Percentiles rank a stretch among this genome's conserved stretches.
Evolutionary conservation across 441 rosid genomes (phyloP).

Genomic region (Pelargonium myrrhifolium): DNA sequence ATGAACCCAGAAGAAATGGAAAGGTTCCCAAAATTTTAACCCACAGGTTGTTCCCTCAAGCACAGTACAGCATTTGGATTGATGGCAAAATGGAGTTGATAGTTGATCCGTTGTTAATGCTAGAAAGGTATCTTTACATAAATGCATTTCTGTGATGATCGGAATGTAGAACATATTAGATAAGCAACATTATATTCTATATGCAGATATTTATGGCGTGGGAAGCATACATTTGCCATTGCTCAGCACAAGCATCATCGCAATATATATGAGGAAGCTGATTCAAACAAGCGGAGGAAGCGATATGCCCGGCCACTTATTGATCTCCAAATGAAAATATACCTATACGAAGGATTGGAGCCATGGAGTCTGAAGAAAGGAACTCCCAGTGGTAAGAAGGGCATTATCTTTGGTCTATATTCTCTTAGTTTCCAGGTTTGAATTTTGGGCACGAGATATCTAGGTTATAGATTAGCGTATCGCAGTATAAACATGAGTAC

Average conservation of each 20-base stretch:
- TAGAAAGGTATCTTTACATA: slow-evolving; percentile 61
- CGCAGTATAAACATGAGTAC: not conserved
- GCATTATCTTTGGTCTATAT: not conserved
- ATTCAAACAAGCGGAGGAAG: slow-evolving; percentile 88
- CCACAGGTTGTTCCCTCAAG: slow-evolving; percentile 87
- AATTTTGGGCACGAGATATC: not conserved
- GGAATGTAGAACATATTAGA: not conserved
- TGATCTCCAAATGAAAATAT: slow-evolving; percentile 90
- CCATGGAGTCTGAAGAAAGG: slow-evolving; percentile 76
- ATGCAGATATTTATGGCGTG: slow-evolving; percentile 85
- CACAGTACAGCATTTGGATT: slow-evolving; percentile 95
- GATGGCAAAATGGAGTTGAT: slow-evolving; percentile 98
- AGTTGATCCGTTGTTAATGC: slow-evolving; percentile 74
- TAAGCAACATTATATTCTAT: slow-evolving; percentile 9
- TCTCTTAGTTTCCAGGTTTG: not conserved
- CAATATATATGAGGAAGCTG: slow-evolving; percentile 88
- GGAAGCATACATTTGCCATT: slow-evolving; percentile 79
- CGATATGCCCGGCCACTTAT: slow-evolving; percentile 88
- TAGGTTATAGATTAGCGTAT: not conserved
- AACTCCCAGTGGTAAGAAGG: slow-evolving; percentile 61
- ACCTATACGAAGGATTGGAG: slow-evolving; percentile 73
- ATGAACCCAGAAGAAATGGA: slow-evolving; percentile 94
- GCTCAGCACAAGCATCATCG: slow-evolving; percentile 90
- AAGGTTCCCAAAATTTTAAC: slow-evolving; percentile 96
- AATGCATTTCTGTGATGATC: slow-evolving; percentile 11